Percentiles rank a stretch among this genome's conserved stretches.
phyloP scores from a whole-genome alignment of 2,329 filamentous ascomycete genomes.

The Dactylonectria macrodidyma region DNA sequence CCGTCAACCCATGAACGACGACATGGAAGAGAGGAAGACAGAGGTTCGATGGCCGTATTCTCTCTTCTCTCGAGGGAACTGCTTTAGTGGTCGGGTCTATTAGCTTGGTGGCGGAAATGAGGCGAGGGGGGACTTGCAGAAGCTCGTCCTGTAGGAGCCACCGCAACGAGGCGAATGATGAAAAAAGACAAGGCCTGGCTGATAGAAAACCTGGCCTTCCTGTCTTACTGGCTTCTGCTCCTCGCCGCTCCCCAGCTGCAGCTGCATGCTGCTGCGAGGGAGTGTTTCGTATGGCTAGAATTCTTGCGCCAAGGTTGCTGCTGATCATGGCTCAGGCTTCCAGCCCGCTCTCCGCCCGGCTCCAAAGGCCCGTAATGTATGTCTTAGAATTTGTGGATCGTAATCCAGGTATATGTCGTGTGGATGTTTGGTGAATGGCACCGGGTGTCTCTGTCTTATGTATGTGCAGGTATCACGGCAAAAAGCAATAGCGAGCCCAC shows the following conservation, averaged over 20 bases:
- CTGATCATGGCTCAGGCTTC: background rate
- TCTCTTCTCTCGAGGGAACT: background rate
- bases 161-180: background rate
- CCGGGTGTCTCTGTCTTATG: background rate
- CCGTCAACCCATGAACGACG: constrained; percentile 1
- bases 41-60: background rate
- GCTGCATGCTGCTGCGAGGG: background rate
- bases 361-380: no score
- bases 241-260: background rate
- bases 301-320: background rate
- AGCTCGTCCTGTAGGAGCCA: background rate
- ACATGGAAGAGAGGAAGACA: background rate
- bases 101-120: background rate
- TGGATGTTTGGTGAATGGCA: background rate
- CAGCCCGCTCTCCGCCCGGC: no score
- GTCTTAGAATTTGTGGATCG: no score
- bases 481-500: background rate
- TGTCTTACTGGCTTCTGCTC: background rate
- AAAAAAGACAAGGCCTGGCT: background rate
- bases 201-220: background rate
- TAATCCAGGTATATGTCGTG: no score
- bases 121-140: background rate
- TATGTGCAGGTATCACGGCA: background rate
- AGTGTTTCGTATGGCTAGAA: background rate
- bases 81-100: background rate